Evolutionary conservation across 2,329 filamentous ascomycete species (phyloP).

Genomic region (Rutstroemia sp.): DNA sequence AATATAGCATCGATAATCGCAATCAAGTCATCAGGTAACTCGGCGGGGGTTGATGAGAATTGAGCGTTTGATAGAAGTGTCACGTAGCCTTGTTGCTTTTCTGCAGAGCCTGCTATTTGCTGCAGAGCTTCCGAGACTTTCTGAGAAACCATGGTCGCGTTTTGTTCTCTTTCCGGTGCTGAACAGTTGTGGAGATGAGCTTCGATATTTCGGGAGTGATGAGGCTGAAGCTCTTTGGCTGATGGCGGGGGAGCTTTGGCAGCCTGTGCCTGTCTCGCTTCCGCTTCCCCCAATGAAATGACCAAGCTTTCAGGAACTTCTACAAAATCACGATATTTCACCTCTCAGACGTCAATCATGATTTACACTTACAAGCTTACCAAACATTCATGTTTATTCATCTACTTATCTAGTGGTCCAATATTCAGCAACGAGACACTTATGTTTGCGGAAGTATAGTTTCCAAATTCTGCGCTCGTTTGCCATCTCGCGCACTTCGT

Average conservation of each 20-base stretch:
- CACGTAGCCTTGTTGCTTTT: constrained; percentile 41
- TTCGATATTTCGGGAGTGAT: not conserved
- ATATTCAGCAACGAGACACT: no score
- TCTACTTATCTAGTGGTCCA: no score
- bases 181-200: not conserved
- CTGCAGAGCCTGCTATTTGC: constrained; percentile 32
- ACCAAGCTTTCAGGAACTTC: not conserved
- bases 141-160: constrained; percentile 25
- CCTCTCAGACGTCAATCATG: no score
- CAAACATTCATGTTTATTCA: no score
- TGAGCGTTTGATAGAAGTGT: constrained; percentile 37
- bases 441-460: no score
- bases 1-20: constrained; percentile 29
- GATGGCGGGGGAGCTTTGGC: not conserved
- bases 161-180: not conserved
- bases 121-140: constrained; percentile 39
- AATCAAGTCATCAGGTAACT: constrained; percentile 23
- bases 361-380: no score
- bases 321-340: no score
- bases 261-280: not conserved
- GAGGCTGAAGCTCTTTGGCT: not conserved
- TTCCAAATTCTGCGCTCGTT: no score
- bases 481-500: no score
- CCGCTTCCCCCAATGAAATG: not conserved
- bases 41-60: constrained; percentile 14